Evolutionary conservation across 768 basidiomycete species (phyloP).

Genomic region (Collybia sordida): DNA sequence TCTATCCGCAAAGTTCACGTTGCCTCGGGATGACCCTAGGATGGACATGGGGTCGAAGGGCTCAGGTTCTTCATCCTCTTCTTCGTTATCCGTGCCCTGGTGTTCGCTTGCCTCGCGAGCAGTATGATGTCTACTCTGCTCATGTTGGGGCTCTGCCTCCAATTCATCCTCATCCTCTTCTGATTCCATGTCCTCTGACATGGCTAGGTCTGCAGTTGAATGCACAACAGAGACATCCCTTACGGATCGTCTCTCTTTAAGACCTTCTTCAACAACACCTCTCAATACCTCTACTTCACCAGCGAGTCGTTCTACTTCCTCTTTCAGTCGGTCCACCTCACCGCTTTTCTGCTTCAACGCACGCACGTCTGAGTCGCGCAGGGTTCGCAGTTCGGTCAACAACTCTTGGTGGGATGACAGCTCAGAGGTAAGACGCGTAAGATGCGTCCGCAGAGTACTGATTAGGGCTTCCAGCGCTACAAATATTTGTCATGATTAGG

Average conservation of each 20-base stretch:
- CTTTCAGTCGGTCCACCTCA: constrained; percentile 66
- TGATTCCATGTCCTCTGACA: constrained; percentile 31
- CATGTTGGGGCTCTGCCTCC: constrained; percentile 1
- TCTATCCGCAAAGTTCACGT: constrained; percentile 30
- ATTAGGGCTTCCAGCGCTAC: constrained; percentile 83
- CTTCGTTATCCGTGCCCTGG: constrained; percentile 24
- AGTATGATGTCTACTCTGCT: constrained; percentile 13
- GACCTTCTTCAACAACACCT: constrained; percentile 83
- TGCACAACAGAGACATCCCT: constrained; percentile 39
- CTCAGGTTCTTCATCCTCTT: constrained; percentile 30
- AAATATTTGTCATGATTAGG: constrained; percentile 22
- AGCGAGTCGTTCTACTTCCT: constrained; percentile 78
- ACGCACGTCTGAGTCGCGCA: constrained; percentile 62
- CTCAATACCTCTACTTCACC: constrained; percentile 87
- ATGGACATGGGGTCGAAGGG: constrained; percentile 35
- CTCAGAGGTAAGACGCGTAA: constrained; percentile 76
- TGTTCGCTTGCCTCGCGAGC: constrained; percentile 13
- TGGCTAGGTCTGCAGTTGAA: constrained; percentile 29
- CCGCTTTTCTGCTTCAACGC: constrained; percentile 57
- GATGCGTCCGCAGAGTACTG: constrained; percentile 66
- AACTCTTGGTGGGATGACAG: constrained; percentile 74
- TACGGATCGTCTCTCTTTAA: constrained; percentile 65
- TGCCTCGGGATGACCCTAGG: constrained; percentile 26
- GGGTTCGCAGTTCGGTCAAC: constrained; percentile 60
- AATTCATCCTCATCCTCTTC: constrained; percentile 14